These are phyloP conservation scores for Tetrahymena borealis DNA, from an alignment of 73 alveolate species.

Conservation along the genomic window DNA sequence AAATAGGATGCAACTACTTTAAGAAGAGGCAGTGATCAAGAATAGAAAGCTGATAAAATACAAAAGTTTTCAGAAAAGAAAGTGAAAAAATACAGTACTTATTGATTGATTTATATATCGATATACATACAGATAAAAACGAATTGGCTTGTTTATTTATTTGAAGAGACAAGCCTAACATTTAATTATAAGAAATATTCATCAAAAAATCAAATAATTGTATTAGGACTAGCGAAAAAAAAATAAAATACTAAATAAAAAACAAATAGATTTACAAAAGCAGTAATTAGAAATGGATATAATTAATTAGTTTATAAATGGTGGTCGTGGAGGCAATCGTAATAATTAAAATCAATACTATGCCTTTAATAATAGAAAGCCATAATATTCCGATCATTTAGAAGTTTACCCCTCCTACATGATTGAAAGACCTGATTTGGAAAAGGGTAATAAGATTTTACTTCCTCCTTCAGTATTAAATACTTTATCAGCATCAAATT, in stretches of 20 bases:
- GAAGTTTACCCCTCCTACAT: constrained; percentile 13
- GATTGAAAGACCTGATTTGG: constrained; percentile 2
- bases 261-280: neutral
- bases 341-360: neutral
- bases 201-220: too few species aligned
- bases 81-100: neutral
- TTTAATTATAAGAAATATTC: too few species aligned
- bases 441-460: constrained; percentile 36
- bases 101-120: neutral
- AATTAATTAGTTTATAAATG: neutral
- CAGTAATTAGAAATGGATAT: neutral
- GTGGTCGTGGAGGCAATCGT: neutral
- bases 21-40: neutral
- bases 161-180: too few species aligned
- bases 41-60: neutral
- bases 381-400: constrained; percentile 7
- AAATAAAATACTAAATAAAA: neutral
- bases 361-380: neutral
- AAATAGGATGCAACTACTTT: neutral
- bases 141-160: too few species aligned
- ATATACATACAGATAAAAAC: too few species aligned
- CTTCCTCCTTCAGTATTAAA: constrained; percentile 27
- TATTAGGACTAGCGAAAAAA: neutral
- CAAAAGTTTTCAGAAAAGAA: neutral
- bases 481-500: neutral